Conservation (phyloP, 2,329 filamentous ascomycete genomes). For the Endoconidiophora laricicola region DNA sequence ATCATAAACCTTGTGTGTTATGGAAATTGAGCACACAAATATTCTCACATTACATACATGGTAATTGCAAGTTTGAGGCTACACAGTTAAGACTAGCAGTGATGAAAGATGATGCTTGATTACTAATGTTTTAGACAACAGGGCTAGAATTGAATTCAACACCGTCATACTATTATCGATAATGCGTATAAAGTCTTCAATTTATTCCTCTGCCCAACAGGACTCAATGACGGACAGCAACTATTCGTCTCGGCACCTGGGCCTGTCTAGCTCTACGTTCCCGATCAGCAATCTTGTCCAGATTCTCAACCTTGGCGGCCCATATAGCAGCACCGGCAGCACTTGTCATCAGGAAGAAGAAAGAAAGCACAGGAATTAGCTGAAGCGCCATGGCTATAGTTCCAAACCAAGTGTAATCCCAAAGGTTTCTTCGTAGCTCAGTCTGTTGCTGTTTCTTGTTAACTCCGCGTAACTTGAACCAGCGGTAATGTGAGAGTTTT, state of each 20-base stretch:
- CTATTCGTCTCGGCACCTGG: background rate
- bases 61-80: too few species aligned
- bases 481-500: conserved; percentile 79
- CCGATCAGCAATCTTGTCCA: background rate
- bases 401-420: conserved; percentile 91
- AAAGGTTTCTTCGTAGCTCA: conserved; percentile 49
- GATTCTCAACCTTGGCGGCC: conserved; percentile 60
- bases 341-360: conserved; percentile 83
- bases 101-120: too few species aligned
- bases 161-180: background rate
- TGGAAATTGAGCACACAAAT: too few species aligned
- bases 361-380: conserved; percentile 77
- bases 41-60: too few species aligned
- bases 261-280: background rate
- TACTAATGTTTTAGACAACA: too few species aligned
- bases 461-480: conserved; percentile 66
- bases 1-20: too few species aligned
- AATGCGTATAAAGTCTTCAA: background rate
- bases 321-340: conserved; percentile 74
- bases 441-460: conserved; percentile 55
- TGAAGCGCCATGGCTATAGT: conserved; percentile 70
- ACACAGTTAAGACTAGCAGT: too few species aligned
- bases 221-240: background rate
- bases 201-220: too few species aligned
- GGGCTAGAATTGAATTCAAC: background rate